Base-by-base conservation (phyloP, 2,329 filamentous ascomycete species). In the Aspergillus costaricaensis region DNA sequence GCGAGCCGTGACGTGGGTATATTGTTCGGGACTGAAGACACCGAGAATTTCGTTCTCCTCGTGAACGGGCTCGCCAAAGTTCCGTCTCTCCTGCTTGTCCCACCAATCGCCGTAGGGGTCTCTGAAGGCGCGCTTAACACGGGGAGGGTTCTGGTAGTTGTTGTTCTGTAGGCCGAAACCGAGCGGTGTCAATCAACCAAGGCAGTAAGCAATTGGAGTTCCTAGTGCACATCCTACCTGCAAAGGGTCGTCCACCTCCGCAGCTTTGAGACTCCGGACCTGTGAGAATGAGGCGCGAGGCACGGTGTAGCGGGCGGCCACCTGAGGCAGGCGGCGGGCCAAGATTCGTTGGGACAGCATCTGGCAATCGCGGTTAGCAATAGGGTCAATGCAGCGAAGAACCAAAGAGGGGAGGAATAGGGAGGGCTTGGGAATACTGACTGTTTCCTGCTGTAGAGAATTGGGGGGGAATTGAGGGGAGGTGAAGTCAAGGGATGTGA, bases 1-100 rank as follows among this genome's bases (percentile, higher is more conserved):
- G 65, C 86, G 85, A 15, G 93, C 82, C 53, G 85, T 89, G 72
- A 86, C 85, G 83, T 95, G 94, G 58, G 88, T 95, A 81, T 99
- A 98, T 71, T 93, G 89, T 76, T 95, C 88, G 2, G 92, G 87
- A 54, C 91, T 90, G 80, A 99, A 94, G 66, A 96, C 89, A 69
- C 92, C 93, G 60, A 98, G 83, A 60, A 92, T 85, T 76, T 99
- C 96, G 78, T 97, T 90, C 78, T 99, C 95, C 79, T 99, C 96
- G 78, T 99, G 94, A 55, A 96, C 87, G 12, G 94, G 91, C 79
- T 99, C 96, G 78, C 93, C 93, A 76, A 91, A 98, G 84, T 99
- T 98, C 72, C 95, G 88, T 76, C 93, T 89, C 79, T 98, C 95
- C 81, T 99, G 95, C 78, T 92, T 90, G 80, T 99, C 94, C 91